A percentile compares a stretch with the other conserved stretches of the same genome.
Evolutionary conservation across 495 filamentous ascomycete genomes (phyloP).

Genomic region (Apodospora peruviana): DNA sequence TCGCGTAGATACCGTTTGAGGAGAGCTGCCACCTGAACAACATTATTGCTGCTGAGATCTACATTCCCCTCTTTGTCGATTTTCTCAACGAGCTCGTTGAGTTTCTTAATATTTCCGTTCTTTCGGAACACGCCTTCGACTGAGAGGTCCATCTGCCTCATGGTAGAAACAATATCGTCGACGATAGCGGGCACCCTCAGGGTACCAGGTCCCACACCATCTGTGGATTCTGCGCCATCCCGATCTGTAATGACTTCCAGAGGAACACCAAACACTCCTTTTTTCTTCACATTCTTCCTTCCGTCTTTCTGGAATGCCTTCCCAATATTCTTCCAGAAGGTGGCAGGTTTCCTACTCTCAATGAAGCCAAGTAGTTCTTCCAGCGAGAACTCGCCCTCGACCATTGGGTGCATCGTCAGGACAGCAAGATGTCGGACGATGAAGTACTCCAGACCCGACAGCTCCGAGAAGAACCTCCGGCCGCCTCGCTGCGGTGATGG

Average conservation of each 20-base stretch:
- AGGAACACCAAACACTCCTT: slow-evolving; percentile 85
- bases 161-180: slow-evolving; percentile 85
- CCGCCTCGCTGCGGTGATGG: slow-evolving; percentile 44
- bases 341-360: slow-evolving; percentile 78
- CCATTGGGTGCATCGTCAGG: slow-evolving; percentile 86
- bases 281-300: slow-evolving; percentile 78
- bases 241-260: slow-evolving; percentile 83
- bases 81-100: slow-evolving; percentile 75
- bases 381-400: slow-evolving; percentile 84
- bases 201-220: slow-evolving; percentile 88
- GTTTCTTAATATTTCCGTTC: slow-evolving; percentile 91
- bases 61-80: slow-evolving; percentile 80
- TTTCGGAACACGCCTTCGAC: slow-evolving; percentile 99
- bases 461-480: slow-evolving; percentile 91
- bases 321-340: slow-evolving; percentile 96
- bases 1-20: slow-evolving; percentile 94
- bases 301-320: slow-evolving; percentile 88
- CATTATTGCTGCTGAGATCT: slow-evolving; percentile 75
- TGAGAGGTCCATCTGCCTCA: slow-evolving; percentile 98
- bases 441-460: slow-evolving; percentile 94
- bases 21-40: slow-evolving; percentile 89
- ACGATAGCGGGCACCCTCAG: slow-evolving; percentile 83
- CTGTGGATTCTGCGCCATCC: slow-evolving; percentile 90
- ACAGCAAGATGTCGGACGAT: slow-evolving; percentile 95
- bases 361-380: slow-evolving; percentile 95